Base-by-base conservation (phyloP, 345 rosid species). In the Psidium guajava region DNA sequence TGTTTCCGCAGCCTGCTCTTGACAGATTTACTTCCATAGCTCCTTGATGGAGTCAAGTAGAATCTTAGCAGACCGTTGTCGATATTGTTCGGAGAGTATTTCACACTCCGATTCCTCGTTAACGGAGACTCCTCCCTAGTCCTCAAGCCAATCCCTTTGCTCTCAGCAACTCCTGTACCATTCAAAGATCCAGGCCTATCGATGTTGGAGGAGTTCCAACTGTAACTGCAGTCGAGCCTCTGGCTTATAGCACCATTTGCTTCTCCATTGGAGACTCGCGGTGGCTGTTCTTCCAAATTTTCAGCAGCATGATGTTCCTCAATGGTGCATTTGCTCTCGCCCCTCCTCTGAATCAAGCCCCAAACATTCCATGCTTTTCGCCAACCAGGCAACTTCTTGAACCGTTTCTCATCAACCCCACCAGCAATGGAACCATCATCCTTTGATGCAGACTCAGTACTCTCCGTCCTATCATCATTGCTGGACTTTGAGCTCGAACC, bases 321-420 rank as follows among this genome's bases (percentile, higher is more conserved):
- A 50, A 82, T 18, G 28, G 28, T 75, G 36, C 61, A 83, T 69
- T 90, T 90, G 80, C 84, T 88, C 44, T 87, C 91, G 25, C 83
- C 90, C 85, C 90, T 88, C 90, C 92, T 89, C 84, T 89, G 94
- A 28, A 92, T 93, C 77, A 95, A 82, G 50, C 98, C 98, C 96
- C 95, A 95, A 49, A 95, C 84, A 54, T 87, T 96, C 97, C 93
- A 94, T 13, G 89, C 91, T 83, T 89, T 92, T 22, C 91, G 88
- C 95, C 95, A 90, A 81, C 89, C 87, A 50, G 83, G 84, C 28
- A 90, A 83, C 89, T 93, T 95, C 91, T 88, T 92, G 42, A 89
- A 83, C 40, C 88, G 91, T 51, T 87, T 93, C 42, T 84, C 80
- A 64, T 84, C 86, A 82, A 75, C 87, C 83, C 83, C 94, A 27